Percentiles rank a stretch among this genome's conserved stretches.
Evolutionary conservation across 768 basidiomycete genomes (phyloP).

Genomic region (Boletus reticulatus): DNA sequence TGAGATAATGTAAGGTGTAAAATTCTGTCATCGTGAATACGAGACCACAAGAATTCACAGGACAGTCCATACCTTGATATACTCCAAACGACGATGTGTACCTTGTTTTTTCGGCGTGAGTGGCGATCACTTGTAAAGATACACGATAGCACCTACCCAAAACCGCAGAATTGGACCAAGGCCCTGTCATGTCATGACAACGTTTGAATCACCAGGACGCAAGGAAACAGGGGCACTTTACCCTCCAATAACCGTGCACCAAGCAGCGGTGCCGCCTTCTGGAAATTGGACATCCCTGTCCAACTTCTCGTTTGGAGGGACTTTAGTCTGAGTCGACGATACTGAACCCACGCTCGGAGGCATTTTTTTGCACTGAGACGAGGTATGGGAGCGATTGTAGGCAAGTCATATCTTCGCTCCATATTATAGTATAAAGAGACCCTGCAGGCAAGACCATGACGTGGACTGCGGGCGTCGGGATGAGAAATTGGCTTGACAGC

Average conservation of each 20-base stretch:
- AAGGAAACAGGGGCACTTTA: slow-evolving; percentile 1
- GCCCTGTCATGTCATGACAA: slow-evolving; percentile 18
- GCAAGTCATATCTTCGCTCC: neutral
- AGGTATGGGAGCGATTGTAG: neutral
- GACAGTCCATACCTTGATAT: slow-evolving; percentile 34
- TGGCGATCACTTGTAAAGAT: neutral
- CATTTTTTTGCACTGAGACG: slow-evolving; percentile 1
- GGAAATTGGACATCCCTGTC: slow-evolving; percentile 19
- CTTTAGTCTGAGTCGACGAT: slow-evolving; percentile 1
- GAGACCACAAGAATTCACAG: neutral
- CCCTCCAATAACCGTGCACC: slow-evolving; percentile 25
- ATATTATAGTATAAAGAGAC: neutral
- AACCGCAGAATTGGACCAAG: slow-evolving; percentile 32
- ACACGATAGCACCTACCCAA: slow-evolving; percentile 21
- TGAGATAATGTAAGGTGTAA: slow-evolving; percentile 37
- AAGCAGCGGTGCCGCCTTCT: slow-evolving; percentile 28
- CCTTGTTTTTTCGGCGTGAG: slow-evolving; percentile 18
- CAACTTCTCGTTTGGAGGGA: neutral
- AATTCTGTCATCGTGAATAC: slow-evolving; percentile 29
- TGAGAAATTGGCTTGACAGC: no score
- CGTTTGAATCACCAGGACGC: neutral
- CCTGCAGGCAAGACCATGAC: neutral
- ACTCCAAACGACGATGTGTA: slow-evolving; percentile 38
- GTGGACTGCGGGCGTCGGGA: no score
- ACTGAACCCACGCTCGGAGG: neutral